Conservation (phyloP, 2,329 filamentous ascomycete species). For the Cordyceps pruinosa region DNA sequence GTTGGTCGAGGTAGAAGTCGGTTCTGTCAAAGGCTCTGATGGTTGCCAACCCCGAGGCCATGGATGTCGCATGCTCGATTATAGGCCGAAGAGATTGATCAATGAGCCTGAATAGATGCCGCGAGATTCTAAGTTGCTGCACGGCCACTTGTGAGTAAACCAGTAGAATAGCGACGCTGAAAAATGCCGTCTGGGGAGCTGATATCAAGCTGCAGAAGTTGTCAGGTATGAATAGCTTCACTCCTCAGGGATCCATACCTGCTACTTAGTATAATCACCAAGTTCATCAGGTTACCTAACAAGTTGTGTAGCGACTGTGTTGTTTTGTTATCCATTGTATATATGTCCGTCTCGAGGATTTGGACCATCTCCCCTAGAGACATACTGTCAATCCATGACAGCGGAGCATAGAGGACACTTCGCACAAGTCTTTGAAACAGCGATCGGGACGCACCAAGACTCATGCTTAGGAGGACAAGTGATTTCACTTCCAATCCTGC, state of each 20-base stretch:
- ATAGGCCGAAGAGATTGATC: conserved; percentile 2
- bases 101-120: neutral
- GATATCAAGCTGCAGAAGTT: neutral
- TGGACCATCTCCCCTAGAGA: conserved; percentile 8
- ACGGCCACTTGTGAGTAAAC: neutral
- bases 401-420: conserved; percentile 3
- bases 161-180: neutral
- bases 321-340: conserved; percentile 9
- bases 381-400: conserved; percentile 11
- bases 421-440: conserved; percentile 5
- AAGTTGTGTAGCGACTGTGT: neutral
- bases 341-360: conserved; percentile 7
- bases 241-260: neutral
- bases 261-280: neutral
- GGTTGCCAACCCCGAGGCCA: conserved; percentile 4
- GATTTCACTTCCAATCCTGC: neutral
- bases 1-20: neutral
- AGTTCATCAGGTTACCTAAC: neutral
- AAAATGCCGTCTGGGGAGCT: neutral
- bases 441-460: conserved; percentile 1
- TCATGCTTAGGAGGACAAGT: neutral
- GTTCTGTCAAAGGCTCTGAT: conserved; percentile 13
- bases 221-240: neutral
- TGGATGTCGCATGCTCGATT: neutral
- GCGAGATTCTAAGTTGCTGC: neutral